phyloP scores from a whole-genome alignment of 129 eudicot species.

The Pulicaria dysenterica region DNA sequence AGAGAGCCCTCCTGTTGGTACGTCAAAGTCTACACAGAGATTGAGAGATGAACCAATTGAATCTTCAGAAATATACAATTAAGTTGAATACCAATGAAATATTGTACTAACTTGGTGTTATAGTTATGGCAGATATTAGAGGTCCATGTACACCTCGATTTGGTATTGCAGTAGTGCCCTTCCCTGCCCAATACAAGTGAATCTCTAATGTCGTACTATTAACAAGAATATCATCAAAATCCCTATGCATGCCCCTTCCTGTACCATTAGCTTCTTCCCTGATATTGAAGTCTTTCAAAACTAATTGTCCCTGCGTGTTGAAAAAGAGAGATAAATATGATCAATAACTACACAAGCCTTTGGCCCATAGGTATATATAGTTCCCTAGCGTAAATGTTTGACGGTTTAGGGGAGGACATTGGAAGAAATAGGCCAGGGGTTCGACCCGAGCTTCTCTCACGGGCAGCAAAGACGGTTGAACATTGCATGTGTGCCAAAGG shows the following conservation, averaged over 20 bases:
- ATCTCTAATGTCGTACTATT: slow-evolving; percentile 69
- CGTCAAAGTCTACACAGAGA: slow-evolving; percentile 58
- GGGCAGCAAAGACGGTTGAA: no score
- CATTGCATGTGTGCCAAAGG: no score
- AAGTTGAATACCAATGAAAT: no score
- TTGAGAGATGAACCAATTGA: no score
- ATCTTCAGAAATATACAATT: no score
- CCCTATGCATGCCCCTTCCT: slow-evolving; percentile 42
- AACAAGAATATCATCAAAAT: slow-evolving; percentile 46
- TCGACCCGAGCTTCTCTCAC: no score
- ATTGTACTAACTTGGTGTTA: slow-evolving; percentile 66
- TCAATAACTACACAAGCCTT: no score
- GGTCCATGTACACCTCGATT: slow-evolving; percentile 70
- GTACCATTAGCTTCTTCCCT: slow-evolving; percentile 54
- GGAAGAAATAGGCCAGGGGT: no score
- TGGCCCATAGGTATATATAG: no score
- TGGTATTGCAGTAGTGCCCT: slow-evolving; percentile 78
- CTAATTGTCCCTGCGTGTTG: slow-evolving; percentile 49
- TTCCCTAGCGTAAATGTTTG: no score
- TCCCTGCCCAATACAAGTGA: slow-evolving; percentile 77
- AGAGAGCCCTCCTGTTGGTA: slow-evolving; percentile 52
- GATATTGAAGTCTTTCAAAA: slow-evolving; percentile 55
- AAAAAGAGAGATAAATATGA: no score
- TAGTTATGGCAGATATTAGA: slow-evolving; percentile 63
- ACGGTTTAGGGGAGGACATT: no score